These are phyloP conservation scores for Fraxinus anomala DNA, from an alignment of 257 asterid species.

Conservation along the genomic window DNA sequence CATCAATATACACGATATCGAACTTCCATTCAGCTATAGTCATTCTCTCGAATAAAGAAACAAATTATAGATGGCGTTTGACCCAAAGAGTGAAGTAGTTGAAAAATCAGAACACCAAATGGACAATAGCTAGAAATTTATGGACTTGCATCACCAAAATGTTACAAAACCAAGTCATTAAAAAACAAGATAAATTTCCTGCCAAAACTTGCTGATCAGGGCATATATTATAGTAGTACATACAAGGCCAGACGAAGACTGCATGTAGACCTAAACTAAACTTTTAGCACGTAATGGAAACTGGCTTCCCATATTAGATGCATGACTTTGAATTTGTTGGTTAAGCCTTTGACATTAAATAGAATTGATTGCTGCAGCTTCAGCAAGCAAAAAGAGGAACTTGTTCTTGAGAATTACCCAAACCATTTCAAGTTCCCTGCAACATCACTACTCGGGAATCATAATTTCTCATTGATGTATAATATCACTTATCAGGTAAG, in stretches of 20 bases:
- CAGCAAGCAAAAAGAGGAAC: background rate
- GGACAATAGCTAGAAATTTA: background rate
- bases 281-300: background rate
- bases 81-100: background rate
- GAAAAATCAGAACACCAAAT: background rate
- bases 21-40: background rate
- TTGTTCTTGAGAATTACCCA: background rate
- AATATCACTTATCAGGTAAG: background rate
- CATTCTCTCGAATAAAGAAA: background rate
- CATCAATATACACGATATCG: background rate
- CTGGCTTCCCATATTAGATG: background rate
- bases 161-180: background rate
- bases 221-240: background rate
- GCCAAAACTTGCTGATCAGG: background rate
- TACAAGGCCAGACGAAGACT: background rate
- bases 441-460: background rate
- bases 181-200: background rate
- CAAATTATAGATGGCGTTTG: background rate
- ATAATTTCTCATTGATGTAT: background rate
- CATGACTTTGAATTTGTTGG: slow-evolving; percentile 1
- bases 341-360: background rate
- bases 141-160: background rate
- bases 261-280: background rate
- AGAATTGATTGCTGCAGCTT: background rate
- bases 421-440: background rate